Evolutionary conservation across 169 alveolate genomes (phyloP), one percentile per base, ranked within the genome.

Genomic region (Theileria annulata): DNA sequence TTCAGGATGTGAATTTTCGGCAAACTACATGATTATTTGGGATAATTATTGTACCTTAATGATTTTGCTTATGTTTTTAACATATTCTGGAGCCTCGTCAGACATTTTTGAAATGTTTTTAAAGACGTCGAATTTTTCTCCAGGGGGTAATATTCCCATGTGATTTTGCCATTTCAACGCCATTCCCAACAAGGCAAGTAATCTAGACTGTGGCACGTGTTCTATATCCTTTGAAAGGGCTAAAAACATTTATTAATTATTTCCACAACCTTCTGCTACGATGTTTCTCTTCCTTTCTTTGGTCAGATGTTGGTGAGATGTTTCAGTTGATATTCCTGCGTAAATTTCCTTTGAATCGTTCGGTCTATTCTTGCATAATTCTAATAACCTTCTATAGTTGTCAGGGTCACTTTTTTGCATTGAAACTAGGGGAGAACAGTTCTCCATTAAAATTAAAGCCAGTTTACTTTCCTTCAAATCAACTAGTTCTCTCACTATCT

Each of bases 1-100:
- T 80, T 93, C 97, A 3, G 95, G 94, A 71, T 93, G 94, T 19
- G 94, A 88, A 27, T 87, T 87, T 37, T 81, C 91, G 3, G 94
- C 94, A 72, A 93, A 93, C 68, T 87, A 58, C 27, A 88, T 62
- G 62, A 54, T 71, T 75, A 68, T 81, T 31, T 68, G 17, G 27
- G 56, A 49, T 28, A 67, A 71, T 3, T 64, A 71, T 6, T 85
- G 86, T 70, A 92, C 89, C 70, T 88, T 73, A 56, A 86, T 90
- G 49, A 78, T 77, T 83, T 87, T 90, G 37, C 78, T 42, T 13
- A 90, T 84, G 37, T 80, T 81, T 48, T 80, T 84, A 63, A 85
- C 88, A 75, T 74, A 67, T 70, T 79, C 89, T 72, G 85, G 87
- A 12, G 69, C 79, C 19, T 82, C 83, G 56, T 47, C 86, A 37